A percentile compares a stretch with the other conserved stretches of the same genome.
phyloP scores from a whole-genome alignment of 331 rosid species.

The Quercus lobata region DNA sequence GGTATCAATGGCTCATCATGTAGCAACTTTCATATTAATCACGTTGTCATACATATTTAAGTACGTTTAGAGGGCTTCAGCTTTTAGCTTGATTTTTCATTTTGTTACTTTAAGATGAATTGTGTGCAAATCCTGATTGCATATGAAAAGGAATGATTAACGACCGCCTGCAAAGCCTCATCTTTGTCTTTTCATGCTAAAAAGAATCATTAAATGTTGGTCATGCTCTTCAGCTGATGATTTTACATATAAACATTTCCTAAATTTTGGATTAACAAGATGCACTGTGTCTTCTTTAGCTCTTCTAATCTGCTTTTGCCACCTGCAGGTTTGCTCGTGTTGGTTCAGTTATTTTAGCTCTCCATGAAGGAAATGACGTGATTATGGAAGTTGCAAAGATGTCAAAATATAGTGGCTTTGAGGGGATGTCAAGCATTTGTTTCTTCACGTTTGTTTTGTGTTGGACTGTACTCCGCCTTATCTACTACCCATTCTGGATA shows the following conservation, averaged over 20 bases:
- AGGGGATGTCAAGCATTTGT: conserved; percentile 60
- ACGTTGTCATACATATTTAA: conserved; percentile 69
- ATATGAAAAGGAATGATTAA: too few species aligned
- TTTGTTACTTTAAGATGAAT: too few species aligned
- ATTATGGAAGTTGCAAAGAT: conserved; percentile 88
- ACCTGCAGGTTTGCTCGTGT: conserved; percentile 79
- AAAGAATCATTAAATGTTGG: background rate
- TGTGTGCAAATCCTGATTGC: too few species aligned
- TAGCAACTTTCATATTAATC: conserved; percentile 70
- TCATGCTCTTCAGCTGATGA: background rate
- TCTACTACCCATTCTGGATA: conserved; percentile 87
- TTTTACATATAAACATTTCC: background rate
- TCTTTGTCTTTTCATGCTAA: background rate
- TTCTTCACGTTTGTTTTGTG: conserved; percentile 67
- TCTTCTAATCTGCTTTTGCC: background rate
- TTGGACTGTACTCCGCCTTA: conserved; percentile 74
- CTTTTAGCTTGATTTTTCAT: conserved; percentile 20
- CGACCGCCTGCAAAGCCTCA: background rate
- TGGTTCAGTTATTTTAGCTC: conserved; percentile 84
- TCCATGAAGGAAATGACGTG: conserved; percentile 88
- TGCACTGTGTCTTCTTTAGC: background rate
- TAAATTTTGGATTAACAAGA: background rate
- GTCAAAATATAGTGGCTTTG: conserved; percentile 85
- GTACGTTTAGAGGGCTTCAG: conserved; percentile 33
- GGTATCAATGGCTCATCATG: conserved; percentile 90